These are phyloP conservation scores for Phytophthora nicotianae DNA, from an alignment of 352 stramenopile genomes.

Conservation along the genomic window DNA sequence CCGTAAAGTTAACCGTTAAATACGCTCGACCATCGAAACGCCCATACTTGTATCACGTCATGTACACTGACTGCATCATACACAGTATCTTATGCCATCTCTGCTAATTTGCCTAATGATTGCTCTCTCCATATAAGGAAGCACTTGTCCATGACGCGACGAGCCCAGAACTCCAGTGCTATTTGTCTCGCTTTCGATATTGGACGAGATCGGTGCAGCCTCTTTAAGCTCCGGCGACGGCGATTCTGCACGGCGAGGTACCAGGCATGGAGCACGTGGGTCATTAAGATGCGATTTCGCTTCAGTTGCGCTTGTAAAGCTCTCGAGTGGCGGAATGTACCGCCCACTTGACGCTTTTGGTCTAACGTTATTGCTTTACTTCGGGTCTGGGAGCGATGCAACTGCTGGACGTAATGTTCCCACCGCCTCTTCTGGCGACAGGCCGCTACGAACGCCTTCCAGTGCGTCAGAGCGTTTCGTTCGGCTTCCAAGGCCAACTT, in stretches of 20 bases:
- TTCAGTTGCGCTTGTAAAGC: slow-evolving; percentile 35
- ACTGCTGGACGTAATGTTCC: slow-evolving; percentile 31
- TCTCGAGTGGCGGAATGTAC: slow-evolving; percentile 22
- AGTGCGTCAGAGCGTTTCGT: slow-evolving; percentile 18
- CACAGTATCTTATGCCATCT: background rate
- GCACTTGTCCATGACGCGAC: slow-evolving; percentile 10
- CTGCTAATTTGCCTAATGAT: background rate
- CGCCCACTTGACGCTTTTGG: slow-evolving; percentile 2
- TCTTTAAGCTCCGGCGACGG: slow-evolving; percentile 4
- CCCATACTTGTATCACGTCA: background rate
- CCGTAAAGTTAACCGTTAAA: slow-evolving; percentile 22
- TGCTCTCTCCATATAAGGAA: slow-evolving; percentile 20
- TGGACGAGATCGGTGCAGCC: background rate
- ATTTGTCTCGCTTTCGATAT: background rate
- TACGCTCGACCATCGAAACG: slow-evolving; percentile 27
- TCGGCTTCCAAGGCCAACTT: slow-evolving; percentile 13
- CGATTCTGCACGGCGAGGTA: slow-evolving; percentile 27
- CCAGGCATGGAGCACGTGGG: slow-evolving; percentile 37
- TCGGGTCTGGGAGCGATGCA: slow-evolving; percentile 29
- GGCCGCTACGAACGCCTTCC: slow-evolving; percentile 22
- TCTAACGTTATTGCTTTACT: slow-evolving; percentile 3
- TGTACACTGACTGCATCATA: too few species aligned
- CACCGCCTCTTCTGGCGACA: slow-evolving; percentile 35
- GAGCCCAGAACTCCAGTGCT: slow-evolving; percentile 32
- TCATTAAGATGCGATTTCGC: slow-evolving; percentile 32